Base-by-base conservation (phyloP, 2,329 filamentous ascomycete genomes). In the Stachybotrys chlorohalonatus region DNA sequence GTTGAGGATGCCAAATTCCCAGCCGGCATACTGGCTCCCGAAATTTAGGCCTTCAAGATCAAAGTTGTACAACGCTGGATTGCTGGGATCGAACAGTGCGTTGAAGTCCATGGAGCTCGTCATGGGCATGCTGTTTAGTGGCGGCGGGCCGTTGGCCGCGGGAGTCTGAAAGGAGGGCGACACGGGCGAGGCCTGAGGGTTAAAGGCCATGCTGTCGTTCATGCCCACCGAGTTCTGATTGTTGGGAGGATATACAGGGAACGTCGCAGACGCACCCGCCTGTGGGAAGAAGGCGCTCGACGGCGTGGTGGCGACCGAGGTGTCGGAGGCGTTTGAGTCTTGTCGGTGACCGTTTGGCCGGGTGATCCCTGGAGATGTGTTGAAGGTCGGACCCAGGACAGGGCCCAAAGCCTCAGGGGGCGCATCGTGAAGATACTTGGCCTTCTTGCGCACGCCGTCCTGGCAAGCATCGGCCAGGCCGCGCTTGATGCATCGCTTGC, bases 371-470 rank as follows among this genome's bases (percentile, higher is more conserved):
- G 72, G 73, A 70, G 70, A 77, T 66, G 80, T 81, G 64, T 87
- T 89, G 64, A 83, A 87, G 58, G 80, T 84, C 32, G 85, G 83
- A 6, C 86, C 85, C 51, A 94, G 80, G 47, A 94, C 90, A n/a
- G 92, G 90, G 67, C 93, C 82, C 58, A 96, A 78, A 49, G 91
- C 91, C 68, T 95, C 91, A 53, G 90, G 84, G 42, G 93, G 92
- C 31, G 93, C 91, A 78, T 97, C 94, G 67, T 97, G 92, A 55
- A 99, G 87, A 70, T 99, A 99, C 71, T 99, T 99, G 53, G 94
- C 94, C 79, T 97, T 99, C 73, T 99, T 99, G 59, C 94, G 87
- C 52, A 97, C 91, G 53, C 94, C 94, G 68, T 99, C 94, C 70
- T 96, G 91, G 67, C 94, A 99, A 57, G 84, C 84, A 68, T 96